A percentile compares a stretch with the other conserved stretches of the same genome.
Conservation (phyloP, 805 yeast species). For the Wickerhamomyces xylosicus region DNA sequence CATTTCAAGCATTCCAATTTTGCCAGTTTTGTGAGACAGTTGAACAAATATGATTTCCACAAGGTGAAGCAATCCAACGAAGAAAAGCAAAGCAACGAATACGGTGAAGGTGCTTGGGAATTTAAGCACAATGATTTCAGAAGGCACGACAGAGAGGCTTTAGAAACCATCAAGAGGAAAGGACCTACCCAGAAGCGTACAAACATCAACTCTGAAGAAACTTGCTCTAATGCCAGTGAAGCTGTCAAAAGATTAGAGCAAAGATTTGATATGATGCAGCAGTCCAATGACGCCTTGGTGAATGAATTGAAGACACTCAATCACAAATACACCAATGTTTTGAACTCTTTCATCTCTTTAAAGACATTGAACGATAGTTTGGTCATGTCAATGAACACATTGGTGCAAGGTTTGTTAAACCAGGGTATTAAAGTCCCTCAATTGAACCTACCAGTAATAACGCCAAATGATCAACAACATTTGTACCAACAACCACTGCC, state of each 20-base stretch:
- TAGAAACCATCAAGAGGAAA: slow-evolving; percentile 83
- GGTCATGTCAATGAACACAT: slow-evolving; percentile 37
- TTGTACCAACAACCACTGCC: slow-evolving; percentile 6
- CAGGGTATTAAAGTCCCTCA: slow-evolving; percentile 64
- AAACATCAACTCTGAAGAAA: neutral
- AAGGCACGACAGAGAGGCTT: slow-evolving; percentile 61
- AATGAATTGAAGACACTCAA: slow-evolving; percentile 32
- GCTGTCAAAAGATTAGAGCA: slow-evolving; percentile 12
- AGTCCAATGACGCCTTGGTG: slow-evolving; percentile 23
- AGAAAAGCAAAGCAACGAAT: slow-evolving; percentile 41
- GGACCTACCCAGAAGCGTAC: slow-evolving; percentile 48
- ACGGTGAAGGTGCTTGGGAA: slow-evolving; percentile 86
- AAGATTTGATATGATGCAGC: slow-evolving; percentile 7
- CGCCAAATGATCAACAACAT: slow-evolving; percentile 1
- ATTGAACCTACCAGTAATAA: slow-evolving; percentile 37
- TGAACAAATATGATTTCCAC: slow-evolving; percentile 96
- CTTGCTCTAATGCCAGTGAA: slow-evolving; percentile 6
- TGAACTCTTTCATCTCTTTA: slow-evolving; percentile 49
- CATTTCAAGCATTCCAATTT: slow-evolving; percentile 94
- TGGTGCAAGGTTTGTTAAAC: slow-evolving; percentile 39
- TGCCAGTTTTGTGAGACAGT: slow-evolving; percentile 89
- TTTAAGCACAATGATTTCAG: slow-evolving; percentile 86
- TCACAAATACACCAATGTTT: slow-evolving; percentile 51
- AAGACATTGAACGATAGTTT: slow-evolving; percentile 49
- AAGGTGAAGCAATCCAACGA: slow-evolving; percentile 73